Evolutionary conservation across 2,329 filamentous ascomycete genomes (phyloP), one percentile per base, ranked within the genome.

Genomic region (Penicillium brevicompactum): DNA sequence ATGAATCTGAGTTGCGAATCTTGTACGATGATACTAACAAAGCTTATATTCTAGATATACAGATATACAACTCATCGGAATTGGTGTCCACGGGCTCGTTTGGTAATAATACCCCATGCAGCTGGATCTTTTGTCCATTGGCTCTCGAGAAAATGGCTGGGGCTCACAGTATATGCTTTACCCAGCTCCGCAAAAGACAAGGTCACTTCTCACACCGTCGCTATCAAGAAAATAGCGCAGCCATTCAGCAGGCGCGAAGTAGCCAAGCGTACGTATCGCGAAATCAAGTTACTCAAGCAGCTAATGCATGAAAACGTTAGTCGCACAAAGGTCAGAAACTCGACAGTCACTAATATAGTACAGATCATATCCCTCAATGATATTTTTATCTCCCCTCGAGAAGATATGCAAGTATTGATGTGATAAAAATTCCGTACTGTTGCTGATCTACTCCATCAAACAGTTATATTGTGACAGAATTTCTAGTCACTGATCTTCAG

Each of bases 181-280:
- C n/a, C n/a, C n/a, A n/a, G n/a, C n/a, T n/a, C n/a, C n/a, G n/a
- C n/a, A n/a, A n/a, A n/a, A n/a, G n/a, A n/a, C n/a, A n/a, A n/a
- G n/a, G n/a, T n/a, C n/a, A n/a, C n/a, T n/a, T n/a, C n/a, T n/a
- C n/a, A n/a, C n/a, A n/a, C n/a, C n/a, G 93, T 97, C 58, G 93
- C 93, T 58, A 91, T 97, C 74, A 97, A 97, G 85, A 97, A 97
- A 85, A 97, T 97, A 72, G 97, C 97, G 92, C 97, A 97, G 82
- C 93, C 93, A 11, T 97, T 97, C 79, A 96, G 92, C 82, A 97
- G 93, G 16, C 92, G 93, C 1, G 93, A 97, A 55, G 83, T 97
- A 46, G 93, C 93, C 53, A 97, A 97, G 82, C 85, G 93, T 73
- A 97, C 93, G 63, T 97, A 97, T 76, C 87, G 93, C 72, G 94